These are phyloP conservation scores for Rubia balearica DNA, from an alignment of 305 asterid species.

Conservation along the genomic window DNA sequence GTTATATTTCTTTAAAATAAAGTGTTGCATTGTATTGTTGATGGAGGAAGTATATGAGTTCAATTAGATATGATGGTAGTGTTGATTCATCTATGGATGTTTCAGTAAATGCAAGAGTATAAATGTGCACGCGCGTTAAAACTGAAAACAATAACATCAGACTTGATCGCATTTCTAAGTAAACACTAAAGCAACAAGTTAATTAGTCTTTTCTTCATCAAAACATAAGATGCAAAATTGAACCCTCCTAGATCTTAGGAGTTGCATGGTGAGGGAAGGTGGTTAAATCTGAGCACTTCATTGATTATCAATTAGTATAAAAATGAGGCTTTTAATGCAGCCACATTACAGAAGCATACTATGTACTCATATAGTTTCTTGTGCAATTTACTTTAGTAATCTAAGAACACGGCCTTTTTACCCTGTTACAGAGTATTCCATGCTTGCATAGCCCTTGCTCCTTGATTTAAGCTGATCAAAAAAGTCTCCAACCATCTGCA, in stretches of 20 bases:
- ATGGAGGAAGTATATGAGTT: neutral
- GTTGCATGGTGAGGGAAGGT: neutral
- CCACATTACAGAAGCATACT: neutral
- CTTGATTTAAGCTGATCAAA: slow-evolving; percentile 97
- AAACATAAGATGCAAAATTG: neutral
- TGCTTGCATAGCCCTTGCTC: slow-evolving; percentile 99
- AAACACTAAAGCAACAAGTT: neutral
- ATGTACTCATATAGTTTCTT: neutral
- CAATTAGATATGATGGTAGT: neutral
- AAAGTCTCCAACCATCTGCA: slow-evolving; percentile 99
- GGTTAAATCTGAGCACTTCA: neutral
- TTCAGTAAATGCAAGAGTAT: neutral
- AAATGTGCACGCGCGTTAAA: neutral
- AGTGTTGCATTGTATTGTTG: neutral
- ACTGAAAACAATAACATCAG: neutral
- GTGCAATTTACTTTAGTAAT: neutral
- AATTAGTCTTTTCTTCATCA: neutral
- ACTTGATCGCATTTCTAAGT: neutral
- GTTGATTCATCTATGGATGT: neutral
- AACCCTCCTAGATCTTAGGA: neutral
- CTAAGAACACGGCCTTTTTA: slow-evolving; percentile 22
- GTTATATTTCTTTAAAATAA: neutral
- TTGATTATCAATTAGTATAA: neutral
- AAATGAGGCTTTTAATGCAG: neutral
- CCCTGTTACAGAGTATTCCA: slow-evolving; percentile 93